phyloP scores from a whole-genome alignment of 176 grass and related monocot species.

The Rhipidocladum racemiflorum region DNA sequence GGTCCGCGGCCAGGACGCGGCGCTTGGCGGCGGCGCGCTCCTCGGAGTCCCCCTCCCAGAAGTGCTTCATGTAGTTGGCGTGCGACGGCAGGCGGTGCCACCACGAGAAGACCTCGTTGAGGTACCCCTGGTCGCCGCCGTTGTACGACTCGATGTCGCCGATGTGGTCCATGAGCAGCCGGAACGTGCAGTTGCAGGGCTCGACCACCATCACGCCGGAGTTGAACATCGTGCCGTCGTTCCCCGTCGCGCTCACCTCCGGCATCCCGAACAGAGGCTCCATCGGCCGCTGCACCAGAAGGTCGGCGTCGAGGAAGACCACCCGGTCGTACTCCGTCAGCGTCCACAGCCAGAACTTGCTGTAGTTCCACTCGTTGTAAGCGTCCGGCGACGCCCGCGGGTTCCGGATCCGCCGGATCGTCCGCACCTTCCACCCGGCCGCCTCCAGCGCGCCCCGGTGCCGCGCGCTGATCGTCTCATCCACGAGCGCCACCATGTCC shows the following conservation, averaged over 20 bases:
- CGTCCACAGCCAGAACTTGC: slow-evolving; percentile 59
- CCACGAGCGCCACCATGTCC: slow-evolving; percentile 47
- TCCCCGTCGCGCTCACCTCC: slow-evolving; percentile 49
- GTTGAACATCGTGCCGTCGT: slow-evolving; percentile 49
- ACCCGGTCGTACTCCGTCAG: slow-evolving; percentile 45
- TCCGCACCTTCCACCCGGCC: slow-evolving; percentile 38
- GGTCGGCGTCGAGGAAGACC: slow-evolving; percentile 60
- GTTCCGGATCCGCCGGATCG: slow-evolving; percentile 37
- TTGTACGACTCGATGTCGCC: slow-evolving; percentile 54
- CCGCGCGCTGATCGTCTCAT: slow-evolving; percentile 39
- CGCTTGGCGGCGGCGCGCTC: slow-evolving; percentile 24
- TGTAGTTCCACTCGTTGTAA: slow-evolving; percentile 68
- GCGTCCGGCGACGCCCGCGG: slow-evolving; percentile 24
- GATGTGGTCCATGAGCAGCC: slow-evolving; percentile 41
- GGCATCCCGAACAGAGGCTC: slow-evolving; percentile 35
- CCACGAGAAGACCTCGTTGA: slow-evolving; percentile 61
- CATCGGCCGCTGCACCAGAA: slow-evolving; percentile 42
- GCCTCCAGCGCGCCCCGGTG: slow-evolving; percentile 34
- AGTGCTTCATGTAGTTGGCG: slow-evolving; percentile 60
- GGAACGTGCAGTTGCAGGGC: slow-evolving; percentile 54
- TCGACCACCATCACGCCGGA: slow-evolving; percentile 60
- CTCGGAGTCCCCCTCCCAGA: slow-evolving; percentile 47
- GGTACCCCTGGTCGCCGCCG: slow-evolving; percentile 61
- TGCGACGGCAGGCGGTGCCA: slow-evolving; percentile 59
- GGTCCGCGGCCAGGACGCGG: slow-evolving; percentile 41